Conservation (phyloP, 768 basidiomycete species). For the Tulasnella sp. region DNA sequence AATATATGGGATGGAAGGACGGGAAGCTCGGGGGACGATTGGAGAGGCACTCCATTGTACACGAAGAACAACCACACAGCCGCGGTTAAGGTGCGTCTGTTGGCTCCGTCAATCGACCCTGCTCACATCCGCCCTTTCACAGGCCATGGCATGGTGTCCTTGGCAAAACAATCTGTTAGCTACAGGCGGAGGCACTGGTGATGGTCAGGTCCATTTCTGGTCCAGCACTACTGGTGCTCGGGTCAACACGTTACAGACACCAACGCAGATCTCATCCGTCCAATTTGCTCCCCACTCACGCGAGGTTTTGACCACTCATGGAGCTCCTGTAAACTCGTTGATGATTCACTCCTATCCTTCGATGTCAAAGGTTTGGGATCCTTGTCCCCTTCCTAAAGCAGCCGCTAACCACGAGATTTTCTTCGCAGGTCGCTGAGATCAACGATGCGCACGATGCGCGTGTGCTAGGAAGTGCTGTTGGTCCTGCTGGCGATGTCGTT, state of each 20-base stretch:
- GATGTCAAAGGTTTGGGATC: conserved; percentile 44
- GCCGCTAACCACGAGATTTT: background rate
- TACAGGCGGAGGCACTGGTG: conserved; percentile 89
- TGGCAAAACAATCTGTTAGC: conserved; percentile 91
- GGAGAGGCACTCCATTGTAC: conserved; percentile 62
- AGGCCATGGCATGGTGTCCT: conserved; percentile 96
- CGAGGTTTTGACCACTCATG: conserved; percentile 87
- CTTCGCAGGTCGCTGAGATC: conserved; percentile 55
- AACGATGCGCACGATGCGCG: conserved; percentile 89
- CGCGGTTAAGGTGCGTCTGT: conserved; percentile 44
- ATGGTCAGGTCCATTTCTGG: conserved; percentile 86
- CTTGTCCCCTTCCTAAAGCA: too few species aligned
- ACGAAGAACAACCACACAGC: conserved; percentile 87
- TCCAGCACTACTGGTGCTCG: conserved; percentile 88
- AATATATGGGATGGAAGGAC: conserved; percentile 93
- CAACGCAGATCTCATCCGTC: conserved; percentile 86
- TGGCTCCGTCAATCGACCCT: background rate
- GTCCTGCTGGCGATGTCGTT: conserved; percentile 85
- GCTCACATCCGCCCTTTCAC: conserved; percentile 3
- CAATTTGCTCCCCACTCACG: conserved; percentile 82
- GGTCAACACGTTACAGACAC: conserved; percentile 75
- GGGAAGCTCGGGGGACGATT: conserved; percentile 28
- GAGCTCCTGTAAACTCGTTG: conserved; percentile 81
- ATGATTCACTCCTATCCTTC: conserved; percentile 82
- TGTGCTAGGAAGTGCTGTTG: conserved; percentile 75